Evolutionary conservation across 202 grass and related monocot genomes (phyloP).

Genomic region (Hordeum pubiflorum): DNA sequence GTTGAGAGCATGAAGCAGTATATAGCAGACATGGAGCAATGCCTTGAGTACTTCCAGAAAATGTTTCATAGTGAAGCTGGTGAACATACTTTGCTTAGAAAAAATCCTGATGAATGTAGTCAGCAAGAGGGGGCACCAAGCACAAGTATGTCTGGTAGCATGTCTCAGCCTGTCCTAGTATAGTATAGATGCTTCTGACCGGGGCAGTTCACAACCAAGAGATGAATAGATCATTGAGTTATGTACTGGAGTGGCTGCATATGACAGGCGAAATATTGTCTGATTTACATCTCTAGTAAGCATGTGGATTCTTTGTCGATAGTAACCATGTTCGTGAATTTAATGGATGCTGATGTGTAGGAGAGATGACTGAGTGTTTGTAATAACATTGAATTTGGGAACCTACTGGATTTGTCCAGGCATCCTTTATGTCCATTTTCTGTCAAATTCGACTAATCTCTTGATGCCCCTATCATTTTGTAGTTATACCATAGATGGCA

Average conservation of each 20-base stretch:
- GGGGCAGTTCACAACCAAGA: constrained; percentile 2
- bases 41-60: constrained; percentile 48
- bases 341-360: constrained; percentile 4
- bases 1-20: constrained; percentile 65
- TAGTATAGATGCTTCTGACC: constrained; percentile 23
- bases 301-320: constrained; percentile 15
- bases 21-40: constrained; percentile 54
- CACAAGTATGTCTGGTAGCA: constrained; percentile 30
- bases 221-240: constrained; percentile 12
- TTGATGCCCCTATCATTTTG: background rate
- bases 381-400: background rate
- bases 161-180: constrained; percentile 40
- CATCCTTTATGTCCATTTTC: background rate
- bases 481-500: background rate
- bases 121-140: constrained; percentile 30
- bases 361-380: constrained; percentile 1
- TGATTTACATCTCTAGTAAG: background rate
- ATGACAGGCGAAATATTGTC: background rate
- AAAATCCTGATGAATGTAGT: constrained; percentile 33
- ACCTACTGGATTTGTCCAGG: background rate
- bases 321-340: constrained; percentile 9
- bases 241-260: constrained; percentile 8
- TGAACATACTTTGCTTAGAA: constrained; percentile 14
- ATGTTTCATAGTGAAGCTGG: constrained; percentile 32
- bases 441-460: constrained; percentile 16